Conservation (phyloP, 306 rosid genomes). For the Potentilla sterilis region DNA sequence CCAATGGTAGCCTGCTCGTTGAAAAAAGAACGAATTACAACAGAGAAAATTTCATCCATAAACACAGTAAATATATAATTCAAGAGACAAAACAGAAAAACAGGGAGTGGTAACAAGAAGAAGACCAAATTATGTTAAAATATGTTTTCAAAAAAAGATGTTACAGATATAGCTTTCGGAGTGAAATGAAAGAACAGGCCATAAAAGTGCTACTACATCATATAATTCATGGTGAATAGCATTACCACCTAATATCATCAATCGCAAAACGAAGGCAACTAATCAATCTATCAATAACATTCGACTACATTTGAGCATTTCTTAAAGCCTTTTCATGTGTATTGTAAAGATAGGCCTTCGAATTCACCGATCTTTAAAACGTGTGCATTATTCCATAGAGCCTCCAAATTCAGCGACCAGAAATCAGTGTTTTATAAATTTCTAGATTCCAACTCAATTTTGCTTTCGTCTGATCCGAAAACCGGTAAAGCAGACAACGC, state of each 20-base stretch:
- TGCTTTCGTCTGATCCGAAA: slow-evolving; percentile 1
- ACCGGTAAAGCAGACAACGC: background rate
- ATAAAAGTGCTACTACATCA: background rate
- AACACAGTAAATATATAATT: background rate
- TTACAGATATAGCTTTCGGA: background rate
- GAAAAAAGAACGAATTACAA: background rate
- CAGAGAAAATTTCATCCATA: no score
- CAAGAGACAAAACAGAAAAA: background rate
- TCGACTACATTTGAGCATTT: background rate
- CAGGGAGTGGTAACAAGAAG: background rate
- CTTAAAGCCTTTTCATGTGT: background rate
- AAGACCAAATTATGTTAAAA: background rate
- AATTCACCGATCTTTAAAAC: background rate
- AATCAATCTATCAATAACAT: background rate
- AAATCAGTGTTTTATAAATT: background rate
- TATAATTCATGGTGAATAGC: background rate
- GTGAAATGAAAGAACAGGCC: background rate
- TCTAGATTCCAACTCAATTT: background rate
- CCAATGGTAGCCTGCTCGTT: slow-evolving; percentile 54
- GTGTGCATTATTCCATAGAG: background rate
- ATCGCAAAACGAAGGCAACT: background rate
- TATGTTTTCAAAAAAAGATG: background rate
- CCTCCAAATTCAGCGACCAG: background rate
- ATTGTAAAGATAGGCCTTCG: background rate
- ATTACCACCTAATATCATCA: background rate